A percentile compares a stretch with the other conserved stretches of the same genome.
Conservation (phyloP, 805 yeast species). For the Cyberlindnera sargentensis region DNA sequence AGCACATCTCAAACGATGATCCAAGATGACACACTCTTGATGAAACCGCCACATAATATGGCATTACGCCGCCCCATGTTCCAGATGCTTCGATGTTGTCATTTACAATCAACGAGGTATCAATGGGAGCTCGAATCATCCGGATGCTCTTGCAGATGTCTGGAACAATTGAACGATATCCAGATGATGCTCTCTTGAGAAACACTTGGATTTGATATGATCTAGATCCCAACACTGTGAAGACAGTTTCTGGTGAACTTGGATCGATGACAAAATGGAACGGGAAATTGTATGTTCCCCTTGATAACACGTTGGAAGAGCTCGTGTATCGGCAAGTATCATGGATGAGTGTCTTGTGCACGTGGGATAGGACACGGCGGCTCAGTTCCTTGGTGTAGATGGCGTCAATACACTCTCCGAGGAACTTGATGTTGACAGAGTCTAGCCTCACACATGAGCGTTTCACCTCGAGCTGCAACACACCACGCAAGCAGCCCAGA, state of each 20-base stretch:
- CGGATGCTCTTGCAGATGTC: conserved; percentile 4
- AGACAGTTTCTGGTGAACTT: conserved; percentile 13
- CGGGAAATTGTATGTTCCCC: conserved; percentile 18
- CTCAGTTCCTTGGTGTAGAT: neutral
- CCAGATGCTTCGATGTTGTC: conserved; percentile 11
- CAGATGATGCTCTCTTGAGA: neutral
- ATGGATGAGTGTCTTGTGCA: conserved; percentile 4
- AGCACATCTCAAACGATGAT: conserved; percentile 3
- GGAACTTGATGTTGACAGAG: conserved; percentile 9
- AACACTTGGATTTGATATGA: conserved; percentile 11
- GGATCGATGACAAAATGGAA: conserved; percentile 19
- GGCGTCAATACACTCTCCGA: conserved; percentile 12
- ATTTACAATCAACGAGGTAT: conserved; percentile 6
- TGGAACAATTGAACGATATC: neutral
- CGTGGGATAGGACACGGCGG: conserved; percentile 1
- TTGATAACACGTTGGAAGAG: conserved; percentile 1
- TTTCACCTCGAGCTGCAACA: conserved; percentile 8
- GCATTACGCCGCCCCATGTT: conserved; percentile 14
- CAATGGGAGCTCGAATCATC: conserved; percentile 13
- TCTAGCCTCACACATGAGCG: conserved; percentile 4
- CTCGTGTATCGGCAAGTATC: conserved; percentile 11
- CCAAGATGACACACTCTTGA: conserved; percentile 14
- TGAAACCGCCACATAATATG: conserved; percentile 10
- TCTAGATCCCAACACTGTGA: conserved; percentile 9
- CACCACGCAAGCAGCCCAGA: conserved; percentile 9